Conservation (phyloP, 2,329 filamentous ascomycete genomes). For the Aspergillus unguis region DNA sequence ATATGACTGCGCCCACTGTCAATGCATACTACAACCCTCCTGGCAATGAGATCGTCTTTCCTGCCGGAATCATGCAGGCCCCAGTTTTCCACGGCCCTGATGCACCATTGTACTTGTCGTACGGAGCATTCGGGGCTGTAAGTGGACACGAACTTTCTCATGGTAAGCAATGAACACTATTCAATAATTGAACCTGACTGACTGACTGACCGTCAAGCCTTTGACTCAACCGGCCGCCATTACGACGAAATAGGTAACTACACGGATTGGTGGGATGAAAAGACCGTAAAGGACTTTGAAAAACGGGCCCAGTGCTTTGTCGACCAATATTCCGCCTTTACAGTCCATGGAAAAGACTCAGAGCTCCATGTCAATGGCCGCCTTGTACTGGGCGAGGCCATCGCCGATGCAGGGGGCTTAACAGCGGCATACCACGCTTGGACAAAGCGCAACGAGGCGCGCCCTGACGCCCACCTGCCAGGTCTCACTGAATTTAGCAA, state of each 20-base stretch:
- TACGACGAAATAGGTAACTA: conserved; percentile 64
- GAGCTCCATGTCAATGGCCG: conserved; percentile 62
- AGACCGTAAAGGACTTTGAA: conserved; percentile 57
- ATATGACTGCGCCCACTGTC: conserved; percentile 58
- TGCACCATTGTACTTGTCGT: conserved; percentile 63
- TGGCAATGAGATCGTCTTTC: conserved; percentile 67
- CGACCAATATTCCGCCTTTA: conserved; percentile 63
- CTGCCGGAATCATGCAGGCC: conserved; percentile 67
- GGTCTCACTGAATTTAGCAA: conserved; percentile 62
- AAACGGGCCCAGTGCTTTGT: conserved; percentile 63
- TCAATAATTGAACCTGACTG: background rate
- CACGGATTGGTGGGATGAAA: conserved; percentile 64
- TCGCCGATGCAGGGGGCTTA: conserved; percentile 67
- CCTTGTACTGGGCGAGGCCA: conserved; percentile 66
- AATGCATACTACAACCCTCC: conserved; percentile 65
- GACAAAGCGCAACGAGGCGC: conserved; percentile 55
- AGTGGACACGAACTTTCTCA: conserved; percentile 69
- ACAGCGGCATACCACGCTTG: conserved; percentile 63
- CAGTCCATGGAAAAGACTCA: conserved; percentile 54
- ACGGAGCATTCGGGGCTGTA: conserved; percentile 66
- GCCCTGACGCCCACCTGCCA: conserved; percentile 55
- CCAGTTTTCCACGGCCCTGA: conserved; percentile 60
- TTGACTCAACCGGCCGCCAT: conserved; percentile 63
- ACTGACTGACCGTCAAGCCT: conserved; percentile 43
- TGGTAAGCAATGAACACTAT: conserved; percentile 26